phyloP scores from a whole-genome alignment of 306 rosid species.

The Cucumis hystrix region DNA sequence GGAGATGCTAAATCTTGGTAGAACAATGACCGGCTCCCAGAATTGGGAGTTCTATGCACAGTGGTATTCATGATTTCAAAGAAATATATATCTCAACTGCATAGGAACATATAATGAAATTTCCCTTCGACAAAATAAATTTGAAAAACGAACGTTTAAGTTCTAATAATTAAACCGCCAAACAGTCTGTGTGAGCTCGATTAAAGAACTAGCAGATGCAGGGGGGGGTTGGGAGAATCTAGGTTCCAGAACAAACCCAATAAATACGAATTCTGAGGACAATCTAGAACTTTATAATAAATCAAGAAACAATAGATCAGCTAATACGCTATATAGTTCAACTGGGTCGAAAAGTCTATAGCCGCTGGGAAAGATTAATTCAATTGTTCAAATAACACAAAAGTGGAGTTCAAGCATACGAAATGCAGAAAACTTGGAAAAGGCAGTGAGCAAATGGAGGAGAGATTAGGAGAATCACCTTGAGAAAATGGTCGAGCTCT shows the following conservation, averaged over 20 bases:
- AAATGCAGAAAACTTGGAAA: neutral
- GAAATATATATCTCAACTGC: neutral
- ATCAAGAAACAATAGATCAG: neutral
- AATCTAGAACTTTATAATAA: neutral
- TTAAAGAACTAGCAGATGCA: neutral
- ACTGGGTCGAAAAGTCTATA: neutral
- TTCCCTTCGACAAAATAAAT: neutral
- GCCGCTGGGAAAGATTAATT: neutral
- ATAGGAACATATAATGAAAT: neutral
- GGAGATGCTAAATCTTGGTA: conserved; percentile 94
- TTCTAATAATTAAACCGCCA: neutral
- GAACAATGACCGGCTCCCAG: conserved; percentile 72
- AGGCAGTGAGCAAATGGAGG: neutral
- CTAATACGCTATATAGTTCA: neutral
- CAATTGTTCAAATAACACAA: neutral
- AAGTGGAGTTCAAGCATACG: neutral
- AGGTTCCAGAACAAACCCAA: neutral
- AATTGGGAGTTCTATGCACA: conserved; percentile 59
- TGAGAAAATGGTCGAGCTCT: neutral
- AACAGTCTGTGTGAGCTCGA: neutral
- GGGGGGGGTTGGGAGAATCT: neutral
- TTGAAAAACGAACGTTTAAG: neutral
- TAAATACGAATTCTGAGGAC: neutral
- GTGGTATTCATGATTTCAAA: conserved; percentile 35
- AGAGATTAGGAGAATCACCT: conserved; percentile 21